Conservation (phyloP, 2,329 filamentous ascomycete genomes). For the Sodiomyces alkalinus region DNA sequence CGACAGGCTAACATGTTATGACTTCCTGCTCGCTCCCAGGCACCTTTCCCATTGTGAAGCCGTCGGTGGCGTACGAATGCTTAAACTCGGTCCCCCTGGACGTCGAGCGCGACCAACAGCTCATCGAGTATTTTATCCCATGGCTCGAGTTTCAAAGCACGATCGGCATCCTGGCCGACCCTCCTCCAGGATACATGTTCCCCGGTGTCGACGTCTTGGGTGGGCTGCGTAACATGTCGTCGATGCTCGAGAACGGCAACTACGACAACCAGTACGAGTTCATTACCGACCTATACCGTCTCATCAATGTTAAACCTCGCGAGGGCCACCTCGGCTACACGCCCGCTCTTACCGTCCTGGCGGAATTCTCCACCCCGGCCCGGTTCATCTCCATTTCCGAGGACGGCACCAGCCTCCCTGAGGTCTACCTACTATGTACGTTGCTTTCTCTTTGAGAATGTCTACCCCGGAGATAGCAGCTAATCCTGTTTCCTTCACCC, state of each 20-base stretch:
- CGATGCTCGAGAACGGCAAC: slow-evolving; percentile 3
- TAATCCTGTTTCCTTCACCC: not conserved
- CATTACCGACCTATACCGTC: slow-evolving; percentile 7
- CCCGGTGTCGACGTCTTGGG: slow-evolving; percentile 9
- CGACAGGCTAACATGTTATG: not conserved
- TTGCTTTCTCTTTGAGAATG: accelerated
- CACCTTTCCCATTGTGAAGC: slow-evolving; percentile 3
- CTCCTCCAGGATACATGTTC: slow-evolving; percentile 9
- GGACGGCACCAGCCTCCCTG: slow-evolving; percentile 5
- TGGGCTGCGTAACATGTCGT: slow-evolving; percentile 8
- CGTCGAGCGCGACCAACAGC: slow-evolving; percentile 3
- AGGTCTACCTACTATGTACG: slow-evolving; percentile 6
- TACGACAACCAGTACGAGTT: slow-evolving; percentile 9
- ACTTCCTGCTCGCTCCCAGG: not conserved
- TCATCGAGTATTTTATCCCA: slow-evolving; percentile 8
- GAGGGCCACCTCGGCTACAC: slow-evolving; percentile 8
- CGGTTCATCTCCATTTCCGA: slow-evolving; percentile 8
- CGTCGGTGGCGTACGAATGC: slow-evolving; percentile 8
- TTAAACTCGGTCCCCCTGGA: slow-evolving; percentile 8
- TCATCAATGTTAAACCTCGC: slow-evolving; percentile 5
- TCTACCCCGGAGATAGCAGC: no score
- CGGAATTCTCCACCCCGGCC: slow-evolving; percentile 4
- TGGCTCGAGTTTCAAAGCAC: slow-evolving; percentile 10
- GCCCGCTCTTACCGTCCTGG: slow-evolving; percentile 3
- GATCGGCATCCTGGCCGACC: slow-evolving; percentile 7